These are phyloP conservation scores for Mucor piriformis DNA, from an alignment of 371 early-diverging fungal genomes.

Conservation along the genomic window DNA sequence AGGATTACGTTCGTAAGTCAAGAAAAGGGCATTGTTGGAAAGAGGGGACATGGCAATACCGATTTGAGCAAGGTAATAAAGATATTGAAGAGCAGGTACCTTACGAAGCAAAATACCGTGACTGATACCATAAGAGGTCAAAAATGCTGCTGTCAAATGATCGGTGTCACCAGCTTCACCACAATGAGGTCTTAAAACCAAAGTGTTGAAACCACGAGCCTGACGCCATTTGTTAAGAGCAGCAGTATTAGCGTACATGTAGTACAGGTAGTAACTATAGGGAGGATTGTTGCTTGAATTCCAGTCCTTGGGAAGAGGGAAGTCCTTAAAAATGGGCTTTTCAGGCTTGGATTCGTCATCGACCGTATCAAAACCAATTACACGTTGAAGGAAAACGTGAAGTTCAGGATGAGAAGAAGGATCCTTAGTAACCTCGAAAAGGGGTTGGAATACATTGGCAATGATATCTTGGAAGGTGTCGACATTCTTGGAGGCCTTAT, in stretches of 20 bases:
- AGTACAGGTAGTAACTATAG: conserved; percentile 96
- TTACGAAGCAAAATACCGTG: conserved; percentile 98
- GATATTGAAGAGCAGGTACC: conserved; percentile 95
- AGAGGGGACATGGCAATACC: conserved; percentile 99
- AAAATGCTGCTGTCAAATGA: conserved; percentile 92
- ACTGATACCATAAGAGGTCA: conserved; percentile 90
- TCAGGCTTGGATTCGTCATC: conserved; percentile 98
- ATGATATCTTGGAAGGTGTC: conserved; percentile 84
- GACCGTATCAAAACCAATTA: conserved; percentile 96
- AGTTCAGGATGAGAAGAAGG: conserved; percentile 87
- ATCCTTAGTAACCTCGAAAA: conserved; percentile 92
- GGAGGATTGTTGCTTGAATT: conserved; percentile 84
- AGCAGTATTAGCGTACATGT: conserved; percentile 92
- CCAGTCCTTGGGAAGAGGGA: conserved; percentile 89
- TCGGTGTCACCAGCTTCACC: conserved; percentile 99
- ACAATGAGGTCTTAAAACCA: conserved; percentile 95
- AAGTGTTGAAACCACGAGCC: conserved; percentile 85
- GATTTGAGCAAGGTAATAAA: conserved; percentile 95
- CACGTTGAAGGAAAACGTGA: conserved; percentile 92
- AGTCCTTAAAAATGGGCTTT: conserved; percentile 82
- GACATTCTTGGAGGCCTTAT: conserved; percentile 72
- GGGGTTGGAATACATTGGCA: conserved; percentile 86
- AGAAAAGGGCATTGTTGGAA: conserved; percentile 97
- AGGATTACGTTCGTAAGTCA: conserved; percentile 97
- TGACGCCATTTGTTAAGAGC: conserved; percentile 88